Conservation (phyloP, 257 asterid species). For the Anisodus acutangulus region DNA sequence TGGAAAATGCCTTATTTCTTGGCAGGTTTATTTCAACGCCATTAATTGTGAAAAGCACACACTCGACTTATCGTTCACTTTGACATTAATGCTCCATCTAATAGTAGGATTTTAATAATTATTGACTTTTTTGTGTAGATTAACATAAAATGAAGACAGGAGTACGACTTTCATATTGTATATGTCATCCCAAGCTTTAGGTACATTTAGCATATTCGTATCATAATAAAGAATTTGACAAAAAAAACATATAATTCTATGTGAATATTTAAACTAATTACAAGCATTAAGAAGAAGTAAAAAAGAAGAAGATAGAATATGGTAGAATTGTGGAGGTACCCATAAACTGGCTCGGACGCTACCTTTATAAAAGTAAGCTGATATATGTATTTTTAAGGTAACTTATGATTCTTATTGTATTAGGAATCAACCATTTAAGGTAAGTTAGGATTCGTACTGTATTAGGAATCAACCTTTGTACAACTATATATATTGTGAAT, state of each 20-base stretch:
- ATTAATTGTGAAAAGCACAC: not conserved
- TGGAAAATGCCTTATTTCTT: not conserved
- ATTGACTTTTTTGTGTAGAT: not conserved
- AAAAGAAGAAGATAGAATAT: too few relatives aligned
- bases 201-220: not conserved
- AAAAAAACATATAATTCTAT: too few relatives aligned
- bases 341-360: too few relatives aligned
- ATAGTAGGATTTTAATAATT: not conserved
- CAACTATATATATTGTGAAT: too few relatives aligned
- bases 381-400: too few relatives aligned
- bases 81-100: not conserved
- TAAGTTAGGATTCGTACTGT: too few relatives aligned
- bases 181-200: not conserved
- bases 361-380: too few relatives aligned
- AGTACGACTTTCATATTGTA: not conserved
- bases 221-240: not conserved
- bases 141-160: not conserved
- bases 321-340: too few relatives aligned
- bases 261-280: not conserved
- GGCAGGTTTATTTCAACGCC: not conserved
- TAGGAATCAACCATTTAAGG: too few relatives aligned
- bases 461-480: too few relatives aligned
- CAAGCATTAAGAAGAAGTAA: not conserved
- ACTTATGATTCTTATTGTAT: too few relatives aligned
- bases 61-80: not conserved